Base-by-base conservation (phyloP, 176 grass and related monocot species). In the Thinopyrum elongatum region DNA sequence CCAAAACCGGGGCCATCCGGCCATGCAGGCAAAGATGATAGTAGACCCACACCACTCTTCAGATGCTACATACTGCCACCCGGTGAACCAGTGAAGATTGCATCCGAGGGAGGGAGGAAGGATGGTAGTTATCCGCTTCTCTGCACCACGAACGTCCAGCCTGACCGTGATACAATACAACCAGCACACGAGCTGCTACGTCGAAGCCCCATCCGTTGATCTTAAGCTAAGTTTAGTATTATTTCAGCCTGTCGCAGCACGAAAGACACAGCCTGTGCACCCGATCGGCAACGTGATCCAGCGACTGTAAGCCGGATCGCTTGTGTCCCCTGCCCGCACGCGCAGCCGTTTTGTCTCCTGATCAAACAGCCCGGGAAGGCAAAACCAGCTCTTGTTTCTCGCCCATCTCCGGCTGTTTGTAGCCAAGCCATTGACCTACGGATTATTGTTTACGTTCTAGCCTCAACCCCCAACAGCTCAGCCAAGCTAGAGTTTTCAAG, bases 381-480 rank as follows among this genome's bases (percentile, higher is more conserved):
- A 39, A 66, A 66, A 63, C 44, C 59, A 68, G 71, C 44, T 17
- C 12, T 46, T 68, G 85, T 79, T 17, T 60, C 66, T 86, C 63
- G 67, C 80, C 49, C 66, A 8, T 87, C 44, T 80, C 69, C 75
- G 49, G 28, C 39, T 80, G 35, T 65, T 49, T 46, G 15, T 65
- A 27, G 70, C 3, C 25, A 44, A 64, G 53, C 59, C 58, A 34
- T 27, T 87, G 89, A 87, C 85, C 67, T 62, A 25, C 1, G 10
- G n/a, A 39, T 80, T 55, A 5, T 76, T 87, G 77, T 85, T 85
- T 81, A 89, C 10, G 44, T 4, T 84, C 28, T 80, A 84, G 49
- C 28, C 47, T 53, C 77, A 63, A 28, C 76, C 60, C 76, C 46
- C 29, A 87, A 91, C 89, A 87, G 81, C 85, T 91, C 76, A 81